A percentile compares a stretch with the other conserved stretches of the same genome.
phyloP scores from a whole-genome alignment of 2,329 filamentous ascomycete genomes.

The Colletotrichum gigasporum region DNA sequence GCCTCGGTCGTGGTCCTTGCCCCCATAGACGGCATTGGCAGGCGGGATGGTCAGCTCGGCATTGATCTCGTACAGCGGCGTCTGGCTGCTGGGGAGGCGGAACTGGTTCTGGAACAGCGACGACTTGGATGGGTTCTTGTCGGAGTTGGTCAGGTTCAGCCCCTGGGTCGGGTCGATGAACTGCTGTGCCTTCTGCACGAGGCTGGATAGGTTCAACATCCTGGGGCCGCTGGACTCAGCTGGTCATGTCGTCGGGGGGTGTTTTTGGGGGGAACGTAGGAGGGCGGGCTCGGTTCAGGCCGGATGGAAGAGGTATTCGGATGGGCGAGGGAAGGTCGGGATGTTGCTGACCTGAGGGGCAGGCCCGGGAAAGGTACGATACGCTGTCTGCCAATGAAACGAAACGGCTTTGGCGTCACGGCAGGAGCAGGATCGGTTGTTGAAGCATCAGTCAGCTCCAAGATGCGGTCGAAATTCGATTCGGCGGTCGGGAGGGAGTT shows the following conservation, averaged over 20 bases:
- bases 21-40: constrained; percentile 74
- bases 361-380: neutral
- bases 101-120: constrained; percentile 96
- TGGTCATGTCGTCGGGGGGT: constrained; percentile 46
- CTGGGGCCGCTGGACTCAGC: constrained; percentile 41
- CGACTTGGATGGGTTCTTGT: constrained; percentile 88
- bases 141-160: constrained; percentile 75
- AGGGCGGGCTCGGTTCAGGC: neutral
- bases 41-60: constrained; percentile 91
- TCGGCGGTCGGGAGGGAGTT: neutral
- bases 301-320: neutral
- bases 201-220: constrained; percentile 75
- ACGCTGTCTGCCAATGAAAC: neutral
- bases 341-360: constrained; percentile 5
- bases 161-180: constrained; percentile 90
- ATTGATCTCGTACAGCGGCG: constrained; percentile 93
- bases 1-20: constrained; percentile 76
- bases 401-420: constrained; percentile 4
- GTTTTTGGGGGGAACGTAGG: neutral
- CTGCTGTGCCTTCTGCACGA: constrained; percentile 96
- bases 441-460: constrained; percentile 7
- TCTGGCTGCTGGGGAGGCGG: constrained; percentile 90
- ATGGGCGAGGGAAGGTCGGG: neutral
- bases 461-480: neutral
- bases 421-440: neutral